phyloP scores from a whole-genome alignment of 805 yeast genomes.

The Lipomyces kockii region DNA sequence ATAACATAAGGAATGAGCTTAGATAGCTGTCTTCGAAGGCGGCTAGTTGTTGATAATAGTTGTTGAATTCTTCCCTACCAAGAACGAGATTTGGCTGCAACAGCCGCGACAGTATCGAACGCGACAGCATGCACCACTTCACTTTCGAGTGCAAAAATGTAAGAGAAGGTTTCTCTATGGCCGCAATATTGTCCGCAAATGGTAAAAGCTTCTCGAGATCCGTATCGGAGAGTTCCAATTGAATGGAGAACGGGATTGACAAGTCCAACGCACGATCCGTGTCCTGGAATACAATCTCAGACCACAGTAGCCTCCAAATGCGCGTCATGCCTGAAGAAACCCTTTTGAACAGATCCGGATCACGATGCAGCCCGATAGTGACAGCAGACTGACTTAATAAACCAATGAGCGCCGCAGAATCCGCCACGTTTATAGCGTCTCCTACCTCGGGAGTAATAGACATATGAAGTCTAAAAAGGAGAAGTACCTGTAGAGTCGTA shows the following conservation, averaged over 20 bases:
- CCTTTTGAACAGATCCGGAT: conserved; percentile 37
- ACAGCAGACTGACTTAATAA: conserved; percentile 37
- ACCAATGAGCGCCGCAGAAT: conserved; percentile 35
- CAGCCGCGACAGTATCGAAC: conserved; percentile 10
- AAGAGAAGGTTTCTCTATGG: conserved; percentile 25
- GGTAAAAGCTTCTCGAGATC: conserved; percentile 5
- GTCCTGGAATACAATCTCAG: conserved; percentile 37
- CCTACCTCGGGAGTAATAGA: conserved; percentile 34
- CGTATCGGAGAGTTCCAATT: conserved; percentile 28
- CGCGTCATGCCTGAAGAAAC: conserved; percentile 32
- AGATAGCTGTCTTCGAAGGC: conserved; percentile 26
- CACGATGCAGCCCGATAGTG: conserved; percentile 42
- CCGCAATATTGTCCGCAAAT: conserved; percentile 3
- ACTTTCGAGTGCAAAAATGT: conserved; percentile 17
- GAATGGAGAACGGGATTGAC: conserved; percentile 23
- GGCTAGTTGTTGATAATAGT: conserved; percentile 2
- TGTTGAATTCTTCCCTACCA: conserved; percentile 16
- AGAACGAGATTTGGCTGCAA: conserved; percentile 11
- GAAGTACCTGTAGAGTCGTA: conserved; percentile 29
- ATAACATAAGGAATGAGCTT: conserved; percentile 30
- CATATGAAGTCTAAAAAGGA: conserved; percentile 37
- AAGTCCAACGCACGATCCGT: conserved; percentile 36
- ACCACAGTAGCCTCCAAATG: conserved; percentile 41
- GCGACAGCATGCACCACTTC: conserved; percentile 21
- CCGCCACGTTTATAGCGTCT: conserved; percentile 34